Conservation (phyloP, 2,329 filamentous ascomycete genomes). For the Aspergillus latus region DNA sequence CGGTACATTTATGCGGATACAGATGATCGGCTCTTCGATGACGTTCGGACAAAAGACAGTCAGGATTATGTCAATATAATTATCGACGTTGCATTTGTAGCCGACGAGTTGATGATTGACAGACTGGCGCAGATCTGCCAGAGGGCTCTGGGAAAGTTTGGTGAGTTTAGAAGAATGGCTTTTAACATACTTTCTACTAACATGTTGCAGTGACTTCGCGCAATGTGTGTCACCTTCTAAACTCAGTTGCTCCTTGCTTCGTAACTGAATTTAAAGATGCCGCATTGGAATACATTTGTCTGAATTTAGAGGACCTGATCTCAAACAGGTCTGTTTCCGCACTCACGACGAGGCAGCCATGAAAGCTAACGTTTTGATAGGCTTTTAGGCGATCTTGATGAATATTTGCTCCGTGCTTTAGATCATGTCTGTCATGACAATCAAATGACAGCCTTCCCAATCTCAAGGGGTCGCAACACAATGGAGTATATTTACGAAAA, state of each 20-base stretch:
- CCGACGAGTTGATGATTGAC: constrained; percentile 95
- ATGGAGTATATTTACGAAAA: constrained; percentile 53
- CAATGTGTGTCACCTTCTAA: constrained; percentile 82
- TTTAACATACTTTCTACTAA: constrained; percentile 22
- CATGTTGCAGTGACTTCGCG: constrained; percentile 64
- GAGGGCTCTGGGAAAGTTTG: constrained; percentile 74
- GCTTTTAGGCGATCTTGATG: constrained; percentile 79
- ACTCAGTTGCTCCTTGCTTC: constrained; percentile 79
- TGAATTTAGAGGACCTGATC: constrained; percentile 88
- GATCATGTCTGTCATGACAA: constrained; percentile 78
- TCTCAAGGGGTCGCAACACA: constrained; percentile 72
- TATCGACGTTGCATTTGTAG: constrained; percentile 83
- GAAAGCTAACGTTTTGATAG: constrained; percentile 36
- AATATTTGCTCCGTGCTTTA: constrained; percentile 76
- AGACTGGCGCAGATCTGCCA: constrained; percentile 88
- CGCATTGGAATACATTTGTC: constrained; percentile 83
- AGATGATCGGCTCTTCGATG: constrained; percentile 77
- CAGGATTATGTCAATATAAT: constrained; percentile 88
- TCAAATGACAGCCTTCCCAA: constrained; percentile 73
- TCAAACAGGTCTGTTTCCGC: constrained; percentile 65
- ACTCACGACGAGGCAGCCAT: no score
- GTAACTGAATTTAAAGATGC: constrained; percentile 84
- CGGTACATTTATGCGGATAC: constrained; percentile 80
- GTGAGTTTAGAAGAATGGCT: constrained; percentile 40
- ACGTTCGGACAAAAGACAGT: constrained; percentile 66